Base-by-base conservation (phyloP, 495 filamentous ascomycete species). In the Tuber aestivum region DNA sequence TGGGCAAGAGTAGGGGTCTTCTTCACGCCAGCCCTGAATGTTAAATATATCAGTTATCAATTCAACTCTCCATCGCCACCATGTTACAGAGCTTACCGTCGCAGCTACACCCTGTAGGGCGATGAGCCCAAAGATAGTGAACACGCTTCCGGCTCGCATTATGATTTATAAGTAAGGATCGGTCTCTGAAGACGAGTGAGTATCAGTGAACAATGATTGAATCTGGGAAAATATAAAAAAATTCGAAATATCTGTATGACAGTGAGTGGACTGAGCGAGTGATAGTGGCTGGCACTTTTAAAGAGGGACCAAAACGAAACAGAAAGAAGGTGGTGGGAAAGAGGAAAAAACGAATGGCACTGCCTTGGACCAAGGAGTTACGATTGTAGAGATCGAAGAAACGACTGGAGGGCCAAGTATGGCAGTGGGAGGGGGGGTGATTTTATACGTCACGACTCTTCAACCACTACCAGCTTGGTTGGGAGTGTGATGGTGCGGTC, bases 1-100 rank as follows among this genome's bases (percentile, higher is more conserved):
- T 12, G 93, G 93, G 85, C 87, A 91, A 70, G 86, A 85, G 85
- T 90, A 97, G 70, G 87, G 83, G 56, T 86, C 83, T 72, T 89
- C 87, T 75, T 87, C 85, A 81, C 85, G 84, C 88, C 92, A 94
- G 73, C 78, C 73, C 78, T 79, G 40, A 12, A 75, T 70, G 72
- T 69, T 70, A 12, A 35, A 65, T 65, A 7, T 14, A 65, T 65
- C 32, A 65, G 27, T 18, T 35, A 18, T 35, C 56, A 65, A 35
- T 18, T 35, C 56, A 38, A 32, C 18, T 27, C 41, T 38, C 23
- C 20, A 73, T 35, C 41, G 2, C 1, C 41, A 69, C 32, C n/a
- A 35, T 2, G 61, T 23, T 48, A 40, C 44, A 61, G 45, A 2
- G 37, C 70, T 70, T 73, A 79, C 78, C 69, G 61, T 78, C 69